A percentile compares a stretch with the other conserved stretches of the same genome.
Evolutionary conservation across 148 eudicot genomes (phyloP).

Genomic region (Salicornia ramosissima): DNA sequence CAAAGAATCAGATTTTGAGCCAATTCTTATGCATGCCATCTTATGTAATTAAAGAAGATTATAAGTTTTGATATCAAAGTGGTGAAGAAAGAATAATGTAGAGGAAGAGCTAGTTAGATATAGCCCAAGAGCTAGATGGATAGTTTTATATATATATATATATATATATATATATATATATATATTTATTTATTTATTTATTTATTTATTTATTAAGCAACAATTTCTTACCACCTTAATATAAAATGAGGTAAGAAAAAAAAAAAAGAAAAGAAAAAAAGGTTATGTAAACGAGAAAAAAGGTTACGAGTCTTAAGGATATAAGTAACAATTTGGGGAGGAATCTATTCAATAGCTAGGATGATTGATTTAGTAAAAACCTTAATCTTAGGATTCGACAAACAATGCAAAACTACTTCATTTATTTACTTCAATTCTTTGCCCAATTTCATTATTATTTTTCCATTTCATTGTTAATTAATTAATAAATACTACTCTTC

Average conservation of each 20-base stretch:
- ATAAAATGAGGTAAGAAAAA: background rate
- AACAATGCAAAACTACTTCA: background rate
- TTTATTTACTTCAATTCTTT: too few species aligned
- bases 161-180: too few species aligned
- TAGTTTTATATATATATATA: too few species aligned
- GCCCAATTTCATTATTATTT: too few species aligned
- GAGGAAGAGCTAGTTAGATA: background rate
- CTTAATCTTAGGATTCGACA: conserved; percentile 20
- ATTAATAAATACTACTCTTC: too few species aligned
- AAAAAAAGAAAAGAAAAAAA: background rate
- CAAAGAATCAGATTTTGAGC: conserved; percentile 64
- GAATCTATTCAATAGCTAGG: conserved; percentile 23
- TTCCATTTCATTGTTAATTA: too few species aligned
- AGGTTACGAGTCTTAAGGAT: conserved; percentile 31
- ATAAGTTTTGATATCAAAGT: background rate
- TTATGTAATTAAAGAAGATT: background rate
- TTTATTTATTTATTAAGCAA: background rate
- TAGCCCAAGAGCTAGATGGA: background rate
- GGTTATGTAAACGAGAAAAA: conserved; percentile 10
- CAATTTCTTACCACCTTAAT: background rate
- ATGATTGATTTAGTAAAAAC: conserved; percentile 3
- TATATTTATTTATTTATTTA: too few species aligned
- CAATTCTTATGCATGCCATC: conserved; percentile 67
- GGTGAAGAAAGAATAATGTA: background rate
- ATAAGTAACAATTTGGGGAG: conserved; percentile 1